Base-by-base conservation (phyloP, 495 filamentous ascomycete species). In the Penicillium angulare region DNA sequence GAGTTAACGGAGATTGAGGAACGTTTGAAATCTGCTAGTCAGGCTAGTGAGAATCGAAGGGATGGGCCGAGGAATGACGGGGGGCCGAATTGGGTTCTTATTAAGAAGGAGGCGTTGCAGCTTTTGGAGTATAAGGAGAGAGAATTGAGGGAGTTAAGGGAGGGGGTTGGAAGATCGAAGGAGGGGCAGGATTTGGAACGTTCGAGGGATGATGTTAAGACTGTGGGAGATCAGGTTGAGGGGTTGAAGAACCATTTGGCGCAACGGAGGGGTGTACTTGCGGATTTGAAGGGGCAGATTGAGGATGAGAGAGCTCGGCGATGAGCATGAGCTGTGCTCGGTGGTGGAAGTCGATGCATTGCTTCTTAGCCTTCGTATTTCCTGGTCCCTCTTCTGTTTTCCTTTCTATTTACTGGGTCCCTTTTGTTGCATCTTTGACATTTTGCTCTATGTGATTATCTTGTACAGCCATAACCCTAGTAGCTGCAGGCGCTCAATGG, bases 71-170 rank as follows among this genome's bases (percentile, higher is more conserved):
- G 69, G 31, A 58, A 63, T 26, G 72, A 75, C 43, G 74, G 74
- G 31, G 51, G 69, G 34, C 67, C 74, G 0, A 76, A 75, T 43
- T 78, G 74, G 74, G 89, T 90, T 48, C 72, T 98, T 13, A 89
- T 96, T 45, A 97, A 97, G 78, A 76, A 92, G 50, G 93, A 98
- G 73, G 74, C 96, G 35, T 90, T 96, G 67, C 86, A 92, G 73
- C 72, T 98, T 64, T 68, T 98, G 52, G 75, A 82, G 49, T 78
- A 74, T 35, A 79, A 69, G 52, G 67, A 74, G 60, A 78, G 74
- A 31, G 69, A 75, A 52, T 55, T 81, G 15, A 72, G 76, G 43
- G 69, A 79, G 54, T 59, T 73, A 35, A 65, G 73, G 39, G 67
- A 73, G 43, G 75, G 74, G 7, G 61, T 66, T 7, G 78, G 78